Conservation (phyloP, 208 protist genomes). For the Trypanosoma theileri region DNA sequence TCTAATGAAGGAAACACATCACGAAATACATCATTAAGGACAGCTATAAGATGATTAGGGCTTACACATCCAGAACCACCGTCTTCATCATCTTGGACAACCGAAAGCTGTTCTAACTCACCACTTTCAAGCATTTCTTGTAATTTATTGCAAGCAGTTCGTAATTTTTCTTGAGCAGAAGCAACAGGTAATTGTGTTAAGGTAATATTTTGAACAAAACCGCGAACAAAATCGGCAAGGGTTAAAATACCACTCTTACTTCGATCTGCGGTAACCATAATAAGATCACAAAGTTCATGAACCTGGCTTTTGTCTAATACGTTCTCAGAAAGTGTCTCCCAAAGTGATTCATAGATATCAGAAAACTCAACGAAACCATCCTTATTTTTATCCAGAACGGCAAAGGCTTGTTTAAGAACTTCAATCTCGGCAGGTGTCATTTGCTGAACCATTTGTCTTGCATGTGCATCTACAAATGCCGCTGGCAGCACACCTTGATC, state of each 20-base stretch:
- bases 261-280: conserved; percentile 73
- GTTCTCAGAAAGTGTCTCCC: conserved; percentile 46
- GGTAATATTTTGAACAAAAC: conserved; percentile 60
- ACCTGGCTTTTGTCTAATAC: conserved; percentile 61
- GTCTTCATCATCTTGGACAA: conserved; percentile 41
- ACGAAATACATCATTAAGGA: conserved; percentile 59
- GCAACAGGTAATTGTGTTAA: conserved; percentile 56
- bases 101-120: conserved; percentile 47
- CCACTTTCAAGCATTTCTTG: conserved; percentile 59
- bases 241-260: conserved; percentile 45
- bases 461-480: conserved; percentile 51
- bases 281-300: conserved; percentile 70
- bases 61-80: conserved; percentile 51
- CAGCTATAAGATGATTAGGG: conserved; percentile 44
- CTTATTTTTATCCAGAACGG: conserved; percentile 69
- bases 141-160: conserved; percentile 46
- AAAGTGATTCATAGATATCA: conserved; percentile 69
- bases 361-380: conserved; percentile 69
- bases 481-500: conserved; percentile 84
- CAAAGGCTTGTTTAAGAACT: conserved; percentile 69
- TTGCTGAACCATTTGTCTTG: conserved; percentile 33
- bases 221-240: conserved; percentile 58
- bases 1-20: conserved; percentile 65
- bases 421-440: conserved; percentile 62
- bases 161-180: conserved; percentile 58